Evolutionary conservation across 768 basidiomycete genomes (phyloP), one percentile per base, ranked within the genome.

Genomic region (Lyophyllum shimeji): DNA sequence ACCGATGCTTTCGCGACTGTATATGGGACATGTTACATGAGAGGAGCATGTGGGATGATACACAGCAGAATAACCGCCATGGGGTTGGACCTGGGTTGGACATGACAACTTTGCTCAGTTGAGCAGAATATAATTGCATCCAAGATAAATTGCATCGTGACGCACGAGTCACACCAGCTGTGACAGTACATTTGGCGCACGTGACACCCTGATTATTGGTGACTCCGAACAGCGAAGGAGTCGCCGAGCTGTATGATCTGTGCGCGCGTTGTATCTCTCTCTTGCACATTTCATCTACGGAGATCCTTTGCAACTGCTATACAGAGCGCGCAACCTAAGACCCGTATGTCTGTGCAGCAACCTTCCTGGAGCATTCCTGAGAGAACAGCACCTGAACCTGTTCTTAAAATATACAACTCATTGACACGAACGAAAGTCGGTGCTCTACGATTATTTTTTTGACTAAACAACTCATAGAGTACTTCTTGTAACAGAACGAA

Each of bases 361-460:
- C 84, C 86, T 7, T 55, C 76, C 2, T 90, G 87, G 91, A 69
- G 73, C 7, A 59, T 74, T 21, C 83, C 80, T 29, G 67, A 65
- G 24, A 67, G 71, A 7, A 72, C 76, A 59, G 52, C 61, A 18
- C 68, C 73, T 45, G 86, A 87, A 60, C 91, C 90, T 5, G 79
- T 82, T 0, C 80, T 95, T 46, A 89, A 84, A 71, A 79, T 98
- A 45, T 96, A 90, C 76, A 99, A 98, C 74, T 95, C 96, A 9
- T 75, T 98, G 62, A 98, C 96, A 34, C 83, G 85, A 60, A 84
- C 85, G 5, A 98, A 99, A 82, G 95, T 93, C 58, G 58, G 74
- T 65, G 2, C 25, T 27, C 34, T 4, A 34, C n/a, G n/a, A n/a
- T 27, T 46, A 50, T 44, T 37, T 21, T 37, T 33, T 50, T 49